Base-by-base conservation (phyloP, 306 rosid genomes). In the Fragaria ananassa region DNA sequence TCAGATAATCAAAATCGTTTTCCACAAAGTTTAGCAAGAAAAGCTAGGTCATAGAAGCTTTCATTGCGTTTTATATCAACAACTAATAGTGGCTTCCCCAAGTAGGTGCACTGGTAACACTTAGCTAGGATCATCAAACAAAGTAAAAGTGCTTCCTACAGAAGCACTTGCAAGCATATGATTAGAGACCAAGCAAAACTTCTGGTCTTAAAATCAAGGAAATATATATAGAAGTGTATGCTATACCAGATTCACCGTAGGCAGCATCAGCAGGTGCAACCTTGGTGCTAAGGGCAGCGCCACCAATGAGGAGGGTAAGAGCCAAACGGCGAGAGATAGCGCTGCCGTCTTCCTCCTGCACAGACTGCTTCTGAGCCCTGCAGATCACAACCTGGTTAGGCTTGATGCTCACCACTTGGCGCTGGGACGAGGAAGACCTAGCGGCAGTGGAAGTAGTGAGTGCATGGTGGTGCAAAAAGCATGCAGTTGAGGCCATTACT, bases 241-340 rank as follows among this genome's bases (percentile, higher is more conserved):
- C 45, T 35, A 0, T 87, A 94, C 98, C 97, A 44, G 98, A 89
- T 87, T 94, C 97, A 3, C 98, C 98, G 63, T 87, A 94, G 39
- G 98, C 98, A 1, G 98, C 98, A 81, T 91, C 97, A 31, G 98
- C 95, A 53, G 98, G 97, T 34, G 95, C 84, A 10, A 89, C 97
- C 88, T 86, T 94, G 42, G 97, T 83, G 87, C 86, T 93, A 71
- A 91, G 78, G 79, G 98, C 96, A 15, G 97, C 96, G 68, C 90
- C 90, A 56, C 98, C 97, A 58, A 94, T 79, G 82, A 94, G 89
- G 49, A 90, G 84, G 1, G 96, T 85, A 74, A 94, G 97, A 47
- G 97, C 98, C 81, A 94, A 89, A 1, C 97, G 88, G 63, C 98
- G 93, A 71, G 97, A 91, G 61, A 91, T 76, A 71, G 57, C 53